phyloP scores from a whole-genome alignment of 2,329 filamentous ascomycete species.

The Podosphaera fusca region DNA sequence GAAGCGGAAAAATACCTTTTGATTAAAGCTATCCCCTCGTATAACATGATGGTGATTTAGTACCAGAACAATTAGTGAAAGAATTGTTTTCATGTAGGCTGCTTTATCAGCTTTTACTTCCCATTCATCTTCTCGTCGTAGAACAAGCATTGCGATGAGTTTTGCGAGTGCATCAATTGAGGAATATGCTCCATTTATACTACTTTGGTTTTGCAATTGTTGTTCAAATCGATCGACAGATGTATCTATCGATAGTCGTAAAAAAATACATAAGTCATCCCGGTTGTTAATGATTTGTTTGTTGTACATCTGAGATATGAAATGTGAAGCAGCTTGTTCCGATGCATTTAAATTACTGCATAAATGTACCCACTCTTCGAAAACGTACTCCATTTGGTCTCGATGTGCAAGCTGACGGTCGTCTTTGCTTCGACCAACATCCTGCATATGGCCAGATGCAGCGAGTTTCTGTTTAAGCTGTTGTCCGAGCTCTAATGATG shows the following conservation, averaged over 20 bases:
- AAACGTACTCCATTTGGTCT: slow-evolving; percentile 82
- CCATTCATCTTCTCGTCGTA: slow-evolving; percentile 37
- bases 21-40: slow-evolving; percentile 60
- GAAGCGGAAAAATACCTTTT: slow-evolving; percentile 75
- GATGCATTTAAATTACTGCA: slow-evolving; percentile 55
- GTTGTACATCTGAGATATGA: slow-evolving; percentile 65
- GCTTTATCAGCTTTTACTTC: slow-evolving; percentile 39
- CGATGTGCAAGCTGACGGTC: slow-evolving; percentile 36
- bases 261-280: slow-evolving; percentile 58
- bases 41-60: slow-evolving; percentile 69
- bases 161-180: slow-evolving; percentile 63
- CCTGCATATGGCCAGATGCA: slow-evolving; percentile 30
- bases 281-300: slow-evolving; percentile 47
- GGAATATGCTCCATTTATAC: slow-evolving; percentile 30
- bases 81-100: slow-evolving; percentile 51
- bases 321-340: slow-evolving; percentile 48
- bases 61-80: slow-evolving; percentile 58
- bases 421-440: slow-evolving; percentile 26
- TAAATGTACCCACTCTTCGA: slow-evolving; percentile 82
- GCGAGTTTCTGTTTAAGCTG: slow-evolving; percentile 45
- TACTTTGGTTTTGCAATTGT: slow-evolving; percentile 34
- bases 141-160: slow-evolving; percentile 53
- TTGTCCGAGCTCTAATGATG: slow-evolving; percentile 38
- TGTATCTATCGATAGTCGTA: slow-evolving; percentile 59
- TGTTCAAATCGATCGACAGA: slow-evolving; percentile 61